Percentiles rank a stretch among this genome's conserved stretches.
Conservation (phyloP, 768 basidiomycete genomes). For the Tylopilus subfusipes region DNA sequence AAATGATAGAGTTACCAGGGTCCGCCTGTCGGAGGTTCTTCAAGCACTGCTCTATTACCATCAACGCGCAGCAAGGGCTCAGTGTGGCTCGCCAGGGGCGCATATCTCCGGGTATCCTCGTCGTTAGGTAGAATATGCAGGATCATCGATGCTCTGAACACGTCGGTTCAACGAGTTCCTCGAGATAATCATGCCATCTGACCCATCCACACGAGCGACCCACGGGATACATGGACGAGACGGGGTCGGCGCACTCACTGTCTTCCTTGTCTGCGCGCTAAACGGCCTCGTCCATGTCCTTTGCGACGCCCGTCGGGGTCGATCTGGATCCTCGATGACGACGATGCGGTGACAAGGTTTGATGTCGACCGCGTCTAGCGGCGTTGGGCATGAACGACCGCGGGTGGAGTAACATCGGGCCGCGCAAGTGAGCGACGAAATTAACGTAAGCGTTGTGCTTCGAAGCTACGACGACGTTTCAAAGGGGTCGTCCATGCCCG, state of each 20-base stretch:
- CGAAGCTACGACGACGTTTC: slow-evolving; percentile 79
- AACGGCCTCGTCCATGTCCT: slow-evolving; percentile 56
- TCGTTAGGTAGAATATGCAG: slow-evolving; percentile 10
- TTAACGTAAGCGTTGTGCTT: slow-evolving; percentile 64
- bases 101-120: background rate
- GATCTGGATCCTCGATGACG: slow-evolving; percentile 73
- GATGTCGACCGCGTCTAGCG: slow-evolving; percentile 56
- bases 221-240: background rate
- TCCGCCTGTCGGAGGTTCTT: too few species aligned
- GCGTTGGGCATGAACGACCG: slow-evolving; percentile 60
- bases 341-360: slow-evolving; percentile 68
- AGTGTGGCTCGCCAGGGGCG: too few species aligned
- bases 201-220: background rate
- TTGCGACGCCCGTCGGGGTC: slow-evolving; percentile 68
- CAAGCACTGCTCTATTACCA: background rate
- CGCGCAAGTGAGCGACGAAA: slow-evolving; percentile 59
- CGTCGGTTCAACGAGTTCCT: slow-evolving; percentile 39
- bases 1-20: background rate
- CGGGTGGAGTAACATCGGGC: background rate
- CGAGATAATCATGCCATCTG: slow-evolving; percentile 44
- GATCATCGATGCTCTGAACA: slow-evolving; percentile 44
- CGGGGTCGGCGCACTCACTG: slow-evolving; percentile 42
- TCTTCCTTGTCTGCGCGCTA: slow-evolving; percentile 71
- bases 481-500: slow-evolving; percentile 75
- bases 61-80: background rate